Conservation (phyloP, 1,284 basidiomycete genomes). For the Exobasidium rhododendri region DNA sequence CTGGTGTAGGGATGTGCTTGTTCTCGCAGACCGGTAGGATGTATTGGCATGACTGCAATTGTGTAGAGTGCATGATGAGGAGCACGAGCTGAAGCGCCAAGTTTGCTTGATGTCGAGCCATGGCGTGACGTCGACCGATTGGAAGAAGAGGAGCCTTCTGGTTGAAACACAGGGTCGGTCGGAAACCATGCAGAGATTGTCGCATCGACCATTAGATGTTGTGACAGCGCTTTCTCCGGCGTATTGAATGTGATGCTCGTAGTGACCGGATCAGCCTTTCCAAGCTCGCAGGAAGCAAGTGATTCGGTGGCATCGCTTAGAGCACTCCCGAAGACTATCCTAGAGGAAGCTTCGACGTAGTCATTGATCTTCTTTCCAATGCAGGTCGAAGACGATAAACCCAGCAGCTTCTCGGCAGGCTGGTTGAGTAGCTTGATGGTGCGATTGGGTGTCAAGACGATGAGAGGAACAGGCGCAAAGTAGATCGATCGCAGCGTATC, state of each 20-base stretch:
- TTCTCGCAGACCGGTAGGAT: background rate
- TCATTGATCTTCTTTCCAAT: background rate
- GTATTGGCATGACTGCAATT: background rate
- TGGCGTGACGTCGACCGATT: background rate
- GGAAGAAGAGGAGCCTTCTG: background rate
- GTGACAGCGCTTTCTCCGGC: background rate
- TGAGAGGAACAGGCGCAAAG: slow-evolving; percentile 41
- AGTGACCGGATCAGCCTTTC: background rate
- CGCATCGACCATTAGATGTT: background rate
- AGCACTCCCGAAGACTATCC: background rate
- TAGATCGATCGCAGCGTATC: slow-evolving; percentile 44
- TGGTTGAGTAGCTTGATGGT: slow-evolving; percentile 43
- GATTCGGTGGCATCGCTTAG: background rate
- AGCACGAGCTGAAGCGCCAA: background rate
- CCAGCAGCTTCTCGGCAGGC: slow-evolving; percentile 29
- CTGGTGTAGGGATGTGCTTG: background rate
- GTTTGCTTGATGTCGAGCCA: background rate
- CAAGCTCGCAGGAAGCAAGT: background rate
- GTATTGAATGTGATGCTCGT: background rate
- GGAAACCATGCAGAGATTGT: background rate
- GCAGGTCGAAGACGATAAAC: background rate
- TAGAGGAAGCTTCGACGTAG: background rate
- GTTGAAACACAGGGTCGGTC: background rate
- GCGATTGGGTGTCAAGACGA: slow-evolving; percentile 39
- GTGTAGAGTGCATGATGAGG: background rate